Conservation (phyloP, 2,329 filamentous ascomycete species). For the Fusarium penzigii region DNA sequence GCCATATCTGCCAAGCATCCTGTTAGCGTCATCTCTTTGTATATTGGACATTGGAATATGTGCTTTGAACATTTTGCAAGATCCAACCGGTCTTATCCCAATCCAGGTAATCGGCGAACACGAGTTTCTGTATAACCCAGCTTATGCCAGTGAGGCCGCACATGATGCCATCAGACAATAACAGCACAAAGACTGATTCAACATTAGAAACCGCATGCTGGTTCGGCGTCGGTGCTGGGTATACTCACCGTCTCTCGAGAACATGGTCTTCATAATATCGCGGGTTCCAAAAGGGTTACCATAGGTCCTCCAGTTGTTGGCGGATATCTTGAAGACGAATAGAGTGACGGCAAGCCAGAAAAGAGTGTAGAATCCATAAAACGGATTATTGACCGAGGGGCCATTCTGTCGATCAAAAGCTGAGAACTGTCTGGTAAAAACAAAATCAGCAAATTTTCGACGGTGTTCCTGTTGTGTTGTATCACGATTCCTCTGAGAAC, state of each 20-base stretch:
- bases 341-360: slow-evolving; percentile 74
- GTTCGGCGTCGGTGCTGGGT: neutral
- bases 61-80: slow-evolving; percentile 60
- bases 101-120: slow-evolving; percentile 59
- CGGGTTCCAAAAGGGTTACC: slow-evolving; percentile 70
- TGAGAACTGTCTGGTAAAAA: slow-evolving; percentile 73
- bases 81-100: slow-evolving; percentile 74
- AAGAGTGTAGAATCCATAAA: slow-evolving; percentile 77
- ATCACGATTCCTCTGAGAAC: slow-evolving; percentile 26
- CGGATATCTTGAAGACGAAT: slow-evolving; percentile 66
- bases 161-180: slow-evolving; percentile 69
- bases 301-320: slow-evolving; percentile 67
- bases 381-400: slow-evolving; percentile 64
- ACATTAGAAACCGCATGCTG: neutral
- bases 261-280: slow-evolving; percentile 72
- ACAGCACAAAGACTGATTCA: slow-evolving; percentile 50
- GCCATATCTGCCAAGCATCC: slow-evolving; percentile 58
- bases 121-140: slow-evolving; percentile 63
- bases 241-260: slow-evolving; percentile 46
- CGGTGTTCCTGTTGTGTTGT: slow-evolving; percentile 12
- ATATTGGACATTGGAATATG: neutral
- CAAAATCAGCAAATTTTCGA: slow-evolving; percentile 48
- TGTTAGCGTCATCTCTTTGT: no score
- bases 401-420: slow-evolving; percentile 74
- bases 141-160: slow-evolving; percentile 66